Evolutionary conservation across 441 rosid genomes (phyloP).

Genomic region (Bocquillonia castaneifolia): DNA sequence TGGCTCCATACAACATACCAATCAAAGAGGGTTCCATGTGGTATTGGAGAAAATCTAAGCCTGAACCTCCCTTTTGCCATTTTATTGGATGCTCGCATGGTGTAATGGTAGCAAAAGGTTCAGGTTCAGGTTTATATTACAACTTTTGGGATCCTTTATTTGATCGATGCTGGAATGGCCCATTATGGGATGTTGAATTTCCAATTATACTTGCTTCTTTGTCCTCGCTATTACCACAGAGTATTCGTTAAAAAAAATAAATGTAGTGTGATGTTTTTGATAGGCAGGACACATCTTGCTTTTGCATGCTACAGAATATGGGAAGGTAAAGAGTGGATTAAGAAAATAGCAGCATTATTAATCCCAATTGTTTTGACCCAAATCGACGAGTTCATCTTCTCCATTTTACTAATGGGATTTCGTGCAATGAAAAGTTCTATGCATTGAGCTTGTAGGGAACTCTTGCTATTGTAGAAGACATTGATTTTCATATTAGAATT

Average conservation of each 20-base stretch:
- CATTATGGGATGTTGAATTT: slow-evolving; percentile 20
- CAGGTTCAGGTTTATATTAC: not conserved
- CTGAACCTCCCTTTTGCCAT: not conserved
- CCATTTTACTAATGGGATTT: slow-evolving; percentile 8
- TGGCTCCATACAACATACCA: not conserved
- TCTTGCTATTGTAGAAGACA: slow-evolving; percentile 17
- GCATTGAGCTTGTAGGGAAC: slow-evolving; percentile 30
- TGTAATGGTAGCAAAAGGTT: not conserved
- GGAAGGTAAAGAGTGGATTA: not conserved
- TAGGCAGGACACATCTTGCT: slow-evolving; percentile 16
- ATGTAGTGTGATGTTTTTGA: slow-evolving; percentile 18
- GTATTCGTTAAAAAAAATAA: not conserved
- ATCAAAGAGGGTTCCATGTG: not conserved
- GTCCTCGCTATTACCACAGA: not conserved
- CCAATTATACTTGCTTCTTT: slow-evolving; percentile 11
- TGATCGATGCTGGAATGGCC: not conserved
- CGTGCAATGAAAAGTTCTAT: slow-evolving; percentile 6
- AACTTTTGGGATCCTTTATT: not conserved
- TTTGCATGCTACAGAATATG: not conserved
- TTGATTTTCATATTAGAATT: slow-evolving; percentile 2
- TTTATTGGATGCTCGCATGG: slow-evolving; percentile 13
- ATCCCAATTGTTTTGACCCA: not conserved
- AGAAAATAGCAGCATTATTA: not conserved
- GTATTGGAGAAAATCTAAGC: not conserved
- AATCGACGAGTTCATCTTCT: not conserved